A percentile compares a stretch with the other conserved stretches of the same genome.
Evolutionary conservation across 2,329 filamentous ascomycete species (phyloP).

Genomic region (Claviceps fusiformis): DNA sequence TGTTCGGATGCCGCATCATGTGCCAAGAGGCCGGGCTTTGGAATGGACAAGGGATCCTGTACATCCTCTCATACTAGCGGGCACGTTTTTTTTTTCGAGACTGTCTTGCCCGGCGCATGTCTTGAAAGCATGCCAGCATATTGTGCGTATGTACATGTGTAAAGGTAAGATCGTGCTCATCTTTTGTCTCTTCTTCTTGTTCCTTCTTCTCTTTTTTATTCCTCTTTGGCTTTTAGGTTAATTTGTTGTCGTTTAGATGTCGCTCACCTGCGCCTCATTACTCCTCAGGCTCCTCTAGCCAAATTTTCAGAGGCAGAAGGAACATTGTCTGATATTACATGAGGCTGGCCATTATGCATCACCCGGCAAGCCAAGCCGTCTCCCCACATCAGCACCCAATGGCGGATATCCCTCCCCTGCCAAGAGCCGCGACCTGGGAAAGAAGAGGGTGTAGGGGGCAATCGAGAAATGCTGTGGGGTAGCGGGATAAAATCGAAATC

Average conservation of each 20-base stretch:
- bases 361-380: neutral
- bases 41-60: neutral
- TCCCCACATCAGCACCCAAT: neutral
- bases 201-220: neutral
- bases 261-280: too few relatives aligned
- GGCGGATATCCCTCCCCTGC: slow-evolving; percentile 1
- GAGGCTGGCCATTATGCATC: neutral
- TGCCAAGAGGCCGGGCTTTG: neutral
- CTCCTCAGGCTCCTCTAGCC: too few relatives aligned
- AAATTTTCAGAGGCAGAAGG: too few relatives aligned
- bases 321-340: neutral
- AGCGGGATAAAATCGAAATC: neutral
- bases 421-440: neutral
- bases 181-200: neutral
- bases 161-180: neutral
- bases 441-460: neutral
- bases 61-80: neutral
- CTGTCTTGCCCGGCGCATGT: neutral
- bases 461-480: neutral
- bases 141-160: neutral
- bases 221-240: too few relatives aligned
- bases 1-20: neutral
- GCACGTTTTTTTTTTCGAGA: neutral
- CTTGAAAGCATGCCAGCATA: neutral
- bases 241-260: too few relatives aligned